phyloP scores from a whole-genome alignment of 225 moss, liverwort and hornwort species.

The Polytrichum commune region DNA sequence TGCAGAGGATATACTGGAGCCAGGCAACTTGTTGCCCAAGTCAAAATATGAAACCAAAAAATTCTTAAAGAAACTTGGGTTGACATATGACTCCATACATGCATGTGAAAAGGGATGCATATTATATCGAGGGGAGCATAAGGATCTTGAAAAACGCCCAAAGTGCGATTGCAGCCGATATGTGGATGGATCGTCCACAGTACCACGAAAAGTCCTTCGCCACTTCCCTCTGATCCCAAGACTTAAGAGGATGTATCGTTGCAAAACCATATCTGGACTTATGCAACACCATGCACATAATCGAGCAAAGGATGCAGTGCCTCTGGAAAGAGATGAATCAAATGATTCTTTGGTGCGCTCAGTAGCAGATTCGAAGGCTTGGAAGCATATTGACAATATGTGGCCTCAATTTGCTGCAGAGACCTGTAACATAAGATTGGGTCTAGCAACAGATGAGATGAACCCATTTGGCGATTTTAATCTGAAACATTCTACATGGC shows the following conservation, averaged over 20 bases:
- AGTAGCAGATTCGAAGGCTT: neutral
- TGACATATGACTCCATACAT: too few species aligned
- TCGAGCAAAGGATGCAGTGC: neutral
- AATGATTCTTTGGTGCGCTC: neutral
- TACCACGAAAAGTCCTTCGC: neutral
- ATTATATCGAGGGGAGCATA: too few species aligned
- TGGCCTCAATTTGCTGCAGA: neutral
- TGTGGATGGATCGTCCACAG: neutral
- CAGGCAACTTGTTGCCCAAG: too few species aligned
- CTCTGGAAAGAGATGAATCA: too few species aligned
- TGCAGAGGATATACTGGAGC: too few species aligned
- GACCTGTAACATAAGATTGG: neutral
- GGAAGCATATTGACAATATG: neutral
- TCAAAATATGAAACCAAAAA: too few species aligned
- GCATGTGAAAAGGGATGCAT: too few species aligned
- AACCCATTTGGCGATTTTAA: neutral
- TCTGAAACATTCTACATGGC: neutral
- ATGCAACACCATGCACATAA: neutral
- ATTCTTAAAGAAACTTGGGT: too few species aligned
- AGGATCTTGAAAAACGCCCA: neutral
- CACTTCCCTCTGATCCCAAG: neutral
- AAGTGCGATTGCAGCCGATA: neutral
- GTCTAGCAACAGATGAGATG: neutral
- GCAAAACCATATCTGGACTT: neutral
- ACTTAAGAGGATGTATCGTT: neutral